phyloP scores from a whole-genome alignment of 2,329 filamentous ascomycete species.

The Cladophialophora carrionii region DNA sequence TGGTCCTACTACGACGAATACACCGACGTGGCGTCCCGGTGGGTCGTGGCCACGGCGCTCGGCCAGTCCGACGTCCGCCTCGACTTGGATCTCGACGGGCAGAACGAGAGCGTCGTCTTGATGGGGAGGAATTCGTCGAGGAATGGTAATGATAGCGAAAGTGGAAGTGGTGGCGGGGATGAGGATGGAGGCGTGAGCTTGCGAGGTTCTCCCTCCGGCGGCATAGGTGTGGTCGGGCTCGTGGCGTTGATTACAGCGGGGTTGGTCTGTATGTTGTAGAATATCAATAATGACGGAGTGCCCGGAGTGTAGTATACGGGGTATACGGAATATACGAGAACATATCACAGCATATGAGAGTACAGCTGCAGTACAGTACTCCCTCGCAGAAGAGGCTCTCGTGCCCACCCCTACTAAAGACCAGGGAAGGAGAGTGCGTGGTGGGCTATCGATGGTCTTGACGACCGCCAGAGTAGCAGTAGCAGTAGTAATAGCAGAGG shows the following conservation, averaged over 20 bases:
- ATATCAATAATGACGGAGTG: not conserved
- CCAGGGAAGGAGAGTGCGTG: no score
- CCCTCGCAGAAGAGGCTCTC: no score
- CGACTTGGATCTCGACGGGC: conserved; percentile 14
- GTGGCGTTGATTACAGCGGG: conserved; percentile 15
- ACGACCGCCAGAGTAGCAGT: no score
- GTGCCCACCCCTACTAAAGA: no score
- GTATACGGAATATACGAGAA: not conserved
- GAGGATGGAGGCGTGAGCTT: conserved; percentile 15
- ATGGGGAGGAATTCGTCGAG: not conserved
- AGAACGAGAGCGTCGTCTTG: conserved; percentile 24
- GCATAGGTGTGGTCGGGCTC: conserved; percentile 4
- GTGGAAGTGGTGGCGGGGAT: conserved; percentile 4
- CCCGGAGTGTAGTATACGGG: no score
- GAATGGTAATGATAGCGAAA: not conserved
- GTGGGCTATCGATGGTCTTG: no score
- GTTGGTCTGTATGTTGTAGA: conserved; percentile 10
- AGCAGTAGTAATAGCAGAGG: no score
- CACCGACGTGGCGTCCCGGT: conserved; percentile 20
- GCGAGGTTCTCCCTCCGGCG: not conserved
- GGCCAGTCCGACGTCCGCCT: conserved; percentile 16
- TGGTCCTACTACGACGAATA: conserved; percentile 31
- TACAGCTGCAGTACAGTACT: no score
- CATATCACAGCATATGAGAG: not conserved
- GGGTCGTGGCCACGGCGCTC: conserved; percentile 26